These are phyloP conservation scores for Fibroporia radiculosa DNA, from an alignment of 768 basidiomycete genomes.

Conservation along the genomic window DNA sequence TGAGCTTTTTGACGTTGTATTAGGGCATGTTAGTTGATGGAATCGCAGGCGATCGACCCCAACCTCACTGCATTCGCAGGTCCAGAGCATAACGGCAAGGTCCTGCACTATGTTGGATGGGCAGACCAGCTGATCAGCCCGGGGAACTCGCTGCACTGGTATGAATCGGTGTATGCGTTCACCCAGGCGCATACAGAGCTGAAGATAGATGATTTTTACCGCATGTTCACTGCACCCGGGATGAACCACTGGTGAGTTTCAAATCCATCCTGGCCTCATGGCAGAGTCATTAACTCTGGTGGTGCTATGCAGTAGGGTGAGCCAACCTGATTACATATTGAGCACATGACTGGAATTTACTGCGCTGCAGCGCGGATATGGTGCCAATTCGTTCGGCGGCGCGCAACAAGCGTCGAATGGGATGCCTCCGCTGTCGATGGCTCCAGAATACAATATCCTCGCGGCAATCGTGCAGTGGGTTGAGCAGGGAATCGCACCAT, in stretches of 20 bases:
- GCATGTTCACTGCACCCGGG: conserved; percentile 25
- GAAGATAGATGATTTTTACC: conserved; percentile 25
- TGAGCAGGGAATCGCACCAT: conserved; percentile 23
- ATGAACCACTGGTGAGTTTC: conserved; percentile 24
- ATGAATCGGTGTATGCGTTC: conserved; percentile 19
- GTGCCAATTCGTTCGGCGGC: conserved; percentile 23
- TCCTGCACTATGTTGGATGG: conserved; percentile 21
- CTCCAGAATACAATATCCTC: conserved; percentile 15
- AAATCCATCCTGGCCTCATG: neutral
- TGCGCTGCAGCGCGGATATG: conserved; percentile 15
- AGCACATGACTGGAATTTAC: neutral
- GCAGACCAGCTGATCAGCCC: conserved; percentile 24
- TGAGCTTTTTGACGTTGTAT: neutral
- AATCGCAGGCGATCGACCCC: conserved; percentile 15
- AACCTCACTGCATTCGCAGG: conserved; percentile 17
- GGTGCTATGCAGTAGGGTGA: conserved; percentile 3
- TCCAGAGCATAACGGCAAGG: conserved; percentile 17
- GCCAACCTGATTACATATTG: neutral
- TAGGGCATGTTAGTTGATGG: neutral
- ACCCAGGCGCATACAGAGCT: conserved; percentile 13
- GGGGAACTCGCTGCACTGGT: conserved; percentile 19
- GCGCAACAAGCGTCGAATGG: conserved; percentile 14
- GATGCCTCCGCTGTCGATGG: conserved; percentile 6
- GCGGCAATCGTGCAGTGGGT: conserved; percentile 27
- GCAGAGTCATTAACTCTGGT: neutral